Evolutionary conservation across 2,329 filamentous ascomycete species (phyloP).

Genomic region (Alternaria sp.): DNA sequence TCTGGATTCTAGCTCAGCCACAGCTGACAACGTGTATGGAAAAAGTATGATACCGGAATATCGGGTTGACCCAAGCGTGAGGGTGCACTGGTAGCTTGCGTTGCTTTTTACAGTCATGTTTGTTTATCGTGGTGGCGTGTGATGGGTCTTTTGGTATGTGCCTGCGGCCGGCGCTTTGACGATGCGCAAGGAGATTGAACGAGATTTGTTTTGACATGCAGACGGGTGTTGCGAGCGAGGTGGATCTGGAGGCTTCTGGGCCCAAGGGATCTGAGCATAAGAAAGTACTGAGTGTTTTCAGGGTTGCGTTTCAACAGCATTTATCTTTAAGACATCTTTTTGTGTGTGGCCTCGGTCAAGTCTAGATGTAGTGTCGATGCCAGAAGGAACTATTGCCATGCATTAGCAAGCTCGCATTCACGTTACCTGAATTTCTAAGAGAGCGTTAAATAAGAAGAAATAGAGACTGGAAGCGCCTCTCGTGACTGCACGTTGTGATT

Average conservation of each 20-base stretch:
- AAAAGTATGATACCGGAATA: background rate
- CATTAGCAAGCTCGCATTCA: background rate
- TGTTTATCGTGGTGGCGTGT: background rate
- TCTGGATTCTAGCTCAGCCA: conserved; percentile 6
- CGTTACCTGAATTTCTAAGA: background rate
- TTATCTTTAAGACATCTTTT: background rate
- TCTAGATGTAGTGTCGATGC: background rate
- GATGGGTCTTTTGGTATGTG: background rate
- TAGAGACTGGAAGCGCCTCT: background rate
- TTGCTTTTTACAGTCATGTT: conserved; percentile 1
- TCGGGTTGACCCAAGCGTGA: background rate
- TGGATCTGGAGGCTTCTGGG: background rate
- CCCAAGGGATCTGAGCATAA: background rate
- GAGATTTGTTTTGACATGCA: background rate
- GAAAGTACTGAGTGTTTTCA: background rate
- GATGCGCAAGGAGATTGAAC: conserved; percentile 1
- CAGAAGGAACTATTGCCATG: background rate
- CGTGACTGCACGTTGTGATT: conserved; percentile 10
- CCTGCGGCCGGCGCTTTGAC: background rate
- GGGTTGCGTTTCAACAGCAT: background rate
- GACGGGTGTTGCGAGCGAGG: background rate
- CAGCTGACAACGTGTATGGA: conserved; percentile 5
- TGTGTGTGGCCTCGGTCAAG: background rate
- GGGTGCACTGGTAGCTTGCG: background rate
- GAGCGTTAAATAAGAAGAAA: background rate